These are phyloP conservation scores for Diaporthe sp. DNA, from an alignment of 2,329 filamentous ascomycete species.

Conservation along the genomic window DNA sequence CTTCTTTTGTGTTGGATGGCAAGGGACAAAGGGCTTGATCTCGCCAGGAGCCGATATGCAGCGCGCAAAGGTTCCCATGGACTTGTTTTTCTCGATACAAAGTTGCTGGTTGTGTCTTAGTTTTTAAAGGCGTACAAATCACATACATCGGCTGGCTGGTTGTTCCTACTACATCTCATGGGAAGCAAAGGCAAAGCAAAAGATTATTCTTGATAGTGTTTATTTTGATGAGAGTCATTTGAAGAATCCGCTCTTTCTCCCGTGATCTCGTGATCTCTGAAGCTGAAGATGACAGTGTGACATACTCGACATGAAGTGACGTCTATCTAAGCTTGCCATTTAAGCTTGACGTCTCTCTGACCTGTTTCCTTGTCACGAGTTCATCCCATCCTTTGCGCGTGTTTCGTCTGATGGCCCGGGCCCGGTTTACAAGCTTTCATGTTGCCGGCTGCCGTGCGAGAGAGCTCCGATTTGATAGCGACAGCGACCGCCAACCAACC, in stretches of 20 bases:
- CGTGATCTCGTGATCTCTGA: not conserved
- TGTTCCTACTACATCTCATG: constrained; percentile 27
- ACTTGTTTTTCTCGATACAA: constrained; percentile 39
- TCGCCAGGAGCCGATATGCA: constrained; percentile 15
- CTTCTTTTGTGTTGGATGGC: constrained; percentile 8
- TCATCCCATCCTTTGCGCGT: not conserved
- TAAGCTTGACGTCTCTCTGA: not conserved
- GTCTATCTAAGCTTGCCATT: not conserved
- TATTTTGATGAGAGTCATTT: constrained; percentile 37
- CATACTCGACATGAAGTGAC: not conserved
- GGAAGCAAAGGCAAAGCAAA: constrained; percentile 29
- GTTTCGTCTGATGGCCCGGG: constrained; percentile 10
- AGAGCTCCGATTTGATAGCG: not conserved
- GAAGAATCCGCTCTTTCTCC: not conserved
- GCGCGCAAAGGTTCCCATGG: constrained; percentile 21
- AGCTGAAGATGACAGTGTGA: not conserved
- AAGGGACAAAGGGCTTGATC: constrained; percentile 31
- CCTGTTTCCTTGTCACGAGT: not conserved
- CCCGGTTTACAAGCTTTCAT: constrained; percentile 17
- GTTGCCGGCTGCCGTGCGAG: not conserved
- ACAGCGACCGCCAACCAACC: not conserved
- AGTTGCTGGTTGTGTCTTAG: constrained; percentile 25
- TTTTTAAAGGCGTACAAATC: constrained; percentile 39
- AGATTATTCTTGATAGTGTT: constrained; percentile 39
- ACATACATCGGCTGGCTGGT: constrained; percentile 40